These are phyloP conservation scores for Candida ulmi DNA, from an alignment of 805 yeast genomes.

Conservation along the genomic window DNA sequence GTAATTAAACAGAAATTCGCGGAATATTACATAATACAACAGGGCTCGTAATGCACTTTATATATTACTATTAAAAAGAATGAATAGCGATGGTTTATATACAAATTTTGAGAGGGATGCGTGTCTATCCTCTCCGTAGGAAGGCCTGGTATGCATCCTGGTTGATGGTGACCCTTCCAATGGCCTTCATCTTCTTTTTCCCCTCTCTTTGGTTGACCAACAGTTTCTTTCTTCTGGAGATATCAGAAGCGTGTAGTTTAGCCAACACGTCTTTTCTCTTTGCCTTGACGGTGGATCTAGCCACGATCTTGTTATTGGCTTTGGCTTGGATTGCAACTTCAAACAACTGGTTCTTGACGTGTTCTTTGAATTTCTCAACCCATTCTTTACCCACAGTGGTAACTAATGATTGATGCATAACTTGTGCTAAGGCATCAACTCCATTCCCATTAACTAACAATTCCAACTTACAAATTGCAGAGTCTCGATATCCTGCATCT, in stretches of 20 bases:
- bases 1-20: too few species aligned
- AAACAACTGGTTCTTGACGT: slow-evolving; percentile 73
- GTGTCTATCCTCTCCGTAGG: slow-evolving; percentile 33
- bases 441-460: slow-evolving; percentile 83
- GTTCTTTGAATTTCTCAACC: slow-evolving; percentile 78
- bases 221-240: slow-evolving; percentile 82
- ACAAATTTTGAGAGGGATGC: neutral
- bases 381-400: slow-evolving; percentile 71
- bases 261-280: slow-evolving; percentile 93
- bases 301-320: slow-evolving; percentile 73
- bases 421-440: slow-evolving; percentile 88
- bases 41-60: too few species aligned
- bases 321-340: slow-evolving; percentile 92
- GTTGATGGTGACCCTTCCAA: slow-evolving; percentile 73
- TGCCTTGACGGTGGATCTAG: slow-evolving; percentile 92
- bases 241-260: slow-evolving; percentile 88
- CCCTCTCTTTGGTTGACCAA: slow-evolving; percentile 90
- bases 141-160: slow-evolving; percentile 89
- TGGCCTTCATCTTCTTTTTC: slow-evolving; percentile 72
- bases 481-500: slow-evolving; percentile 78
- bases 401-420: slow-evolving; percentile 78
- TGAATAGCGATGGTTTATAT: too few species aligned
- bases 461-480: slow-evolving; percentile 84
- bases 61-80: too few species aligned
- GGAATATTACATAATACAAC: too few species aligned